Evolutionary conservation across 1,284 basidiomycete species (phyloP), one percentile per base, ranked within the genome.

Genomic region (Meira miltonrushii): DNA sequence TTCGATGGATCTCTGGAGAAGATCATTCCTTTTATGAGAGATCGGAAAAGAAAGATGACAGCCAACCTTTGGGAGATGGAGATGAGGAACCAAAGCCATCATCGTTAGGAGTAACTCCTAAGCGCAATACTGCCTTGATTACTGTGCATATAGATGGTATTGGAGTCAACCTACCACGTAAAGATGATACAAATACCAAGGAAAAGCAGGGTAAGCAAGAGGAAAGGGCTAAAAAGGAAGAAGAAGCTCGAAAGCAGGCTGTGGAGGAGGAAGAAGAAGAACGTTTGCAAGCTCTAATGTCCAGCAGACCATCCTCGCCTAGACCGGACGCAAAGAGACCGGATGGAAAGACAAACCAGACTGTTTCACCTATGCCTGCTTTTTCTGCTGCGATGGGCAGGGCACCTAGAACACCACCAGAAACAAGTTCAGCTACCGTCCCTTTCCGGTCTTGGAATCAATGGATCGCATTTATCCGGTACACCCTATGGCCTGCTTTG

Each of bases 141-240:
- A 73, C 71, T 2, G 51, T 73, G 13, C 63, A 69, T 33, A 59
- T 73, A 3, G 67, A 71, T 39, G 71, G 71, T 47, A 62, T 73
- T 17, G 68, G 67, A 28, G 57, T 71, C 7, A 62, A 60, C 25
- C 40, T 73, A 3, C 67, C 71, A 1, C 62, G 57, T 57, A 12
- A 38, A 52, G 33, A 52, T 49, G 5, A 53, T 50, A 19, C 25
- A 47, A 17, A 44, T n/a, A 13, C 38, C 39, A 23, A 10, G 40
- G 13, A 25, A 6, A n/a, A 49, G 4, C 15, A 47, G 39, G 41
- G 12, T n/a, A 39, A 37, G 28, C 33, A 51, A n/a, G 39, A 51
- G 15, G 43, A 39, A 21, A 55, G 25, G 12, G 38, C 52, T n/a
- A 41, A 52, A 19, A 12, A 15, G 15, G 21, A 48, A 23, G 53